Evolutionary conservation across 768 basidiomycete genomes (phyloP).

Genomic region (Termitomyces sp.): DNA sequence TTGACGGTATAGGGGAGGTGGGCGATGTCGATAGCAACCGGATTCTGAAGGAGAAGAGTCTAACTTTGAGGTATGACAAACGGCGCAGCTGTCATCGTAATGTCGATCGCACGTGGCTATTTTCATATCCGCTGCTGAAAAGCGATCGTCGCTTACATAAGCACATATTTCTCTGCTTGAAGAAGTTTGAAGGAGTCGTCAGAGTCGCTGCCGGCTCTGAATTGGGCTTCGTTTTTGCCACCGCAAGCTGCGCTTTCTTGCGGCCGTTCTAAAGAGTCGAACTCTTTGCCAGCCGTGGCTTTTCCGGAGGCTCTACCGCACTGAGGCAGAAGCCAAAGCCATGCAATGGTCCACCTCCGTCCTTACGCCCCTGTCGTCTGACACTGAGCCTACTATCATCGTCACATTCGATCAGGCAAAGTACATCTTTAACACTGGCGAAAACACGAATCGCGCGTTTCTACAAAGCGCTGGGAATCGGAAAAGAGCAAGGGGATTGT

Average conservation of each 20-base stretch:
- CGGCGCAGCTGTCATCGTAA: neutral
- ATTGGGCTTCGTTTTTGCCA: slow-evolving; percentile 1
- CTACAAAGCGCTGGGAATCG: slow-evolving; percentile 64
- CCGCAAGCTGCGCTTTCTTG: slow-evolving; percentile 11
- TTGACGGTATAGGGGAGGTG: slow-evolving; percentile 3
- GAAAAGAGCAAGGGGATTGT: slow-evolving; percentile 65
- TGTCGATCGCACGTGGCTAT: neutral
- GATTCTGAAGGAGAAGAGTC: slow-evolving; percentile 1
- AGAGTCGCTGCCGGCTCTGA: slow-evolving; percentile 4
- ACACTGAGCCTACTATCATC: slow-evolving; percentile 78
- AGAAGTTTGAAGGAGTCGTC: slow-evolving; percentile 1
- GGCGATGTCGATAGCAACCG: neutral
- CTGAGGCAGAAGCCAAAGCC: slow-evolving; percentile 6
- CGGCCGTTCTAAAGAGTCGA: neutral
- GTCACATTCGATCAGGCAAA: slow-evolving; percentile 74
- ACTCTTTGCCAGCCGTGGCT: slow-evolving; percentile 4
- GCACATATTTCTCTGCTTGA: slow-evolving; percentile 3
- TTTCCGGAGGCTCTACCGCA: slow-evolving; percentile 9
- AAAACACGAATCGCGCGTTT: slow-evolving; percentile 74
- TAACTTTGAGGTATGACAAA: slow-evolving; percentile 7
- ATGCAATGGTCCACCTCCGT: slow-evolving; percentile 68
- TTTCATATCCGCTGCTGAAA: neutral
- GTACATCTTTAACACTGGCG: slow-evolving; percentile 87
- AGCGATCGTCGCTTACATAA: slow-evolving; percentile 5
- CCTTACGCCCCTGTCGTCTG: slow-evolving; percentile 56